Percentiles rank a stretch among this genome's conserved stretches.
These are phyloP conservation scores for Spergularia bocconei DNA, from an alignment of 148 eudicot species.

Conservation along the genomic window DNA sequence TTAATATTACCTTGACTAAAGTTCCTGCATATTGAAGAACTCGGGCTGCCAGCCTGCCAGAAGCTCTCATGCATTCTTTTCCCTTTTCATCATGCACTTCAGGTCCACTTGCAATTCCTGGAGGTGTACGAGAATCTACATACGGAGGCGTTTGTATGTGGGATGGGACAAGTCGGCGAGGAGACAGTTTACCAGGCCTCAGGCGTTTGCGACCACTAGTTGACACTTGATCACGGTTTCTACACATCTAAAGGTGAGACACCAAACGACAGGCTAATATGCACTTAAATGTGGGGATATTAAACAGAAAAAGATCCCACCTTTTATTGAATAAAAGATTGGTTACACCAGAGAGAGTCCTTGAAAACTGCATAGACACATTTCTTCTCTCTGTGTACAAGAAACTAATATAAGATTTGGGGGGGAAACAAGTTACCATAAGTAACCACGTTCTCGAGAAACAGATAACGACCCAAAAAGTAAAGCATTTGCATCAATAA, in stretches of 20 bases:
- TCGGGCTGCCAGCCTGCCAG: conserved; percentile 88
- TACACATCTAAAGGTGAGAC: conserved; percentile 34
- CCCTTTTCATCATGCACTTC: conserved; percentile 84
- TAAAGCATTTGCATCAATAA: conserved; percentile 1
- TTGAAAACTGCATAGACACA: conserved; percentile 56
- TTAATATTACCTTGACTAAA: conserved; percentile 69
- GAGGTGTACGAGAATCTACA: conserved; percentile 57
- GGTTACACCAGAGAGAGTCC: conserved; percentile 54
- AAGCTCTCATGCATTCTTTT: conserved; percentile 92
- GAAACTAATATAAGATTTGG: neutral
- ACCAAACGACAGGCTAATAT: neutral
- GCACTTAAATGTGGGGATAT: neutral
- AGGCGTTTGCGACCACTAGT: conserved; percentile 53
- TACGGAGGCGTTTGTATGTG: conserved; percentile 77
- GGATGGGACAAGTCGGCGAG: conserved; percentile 72
- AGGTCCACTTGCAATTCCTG: conserved; percentile 73
- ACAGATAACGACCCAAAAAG: neutral
- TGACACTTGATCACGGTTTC: conserved; percentile 49
- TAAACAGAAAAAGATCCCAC: conserved; percentile 26
- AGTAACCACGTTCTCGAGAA: neutral
- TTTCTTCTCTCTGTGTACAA: conserved; percentile 49
- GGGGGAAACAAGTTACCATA: neutral
- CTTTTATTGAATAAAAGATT: conserved; percentile 72
- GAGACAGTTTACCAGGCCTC: conserved; percentile 83
- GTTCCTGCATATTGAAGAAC: conserved; percentile 99